Percentiles rank a stretch among this genome's conserved stretches.
Conservation (phyloP, 163 green algal species). For the Prototheca cutis region DNA sequence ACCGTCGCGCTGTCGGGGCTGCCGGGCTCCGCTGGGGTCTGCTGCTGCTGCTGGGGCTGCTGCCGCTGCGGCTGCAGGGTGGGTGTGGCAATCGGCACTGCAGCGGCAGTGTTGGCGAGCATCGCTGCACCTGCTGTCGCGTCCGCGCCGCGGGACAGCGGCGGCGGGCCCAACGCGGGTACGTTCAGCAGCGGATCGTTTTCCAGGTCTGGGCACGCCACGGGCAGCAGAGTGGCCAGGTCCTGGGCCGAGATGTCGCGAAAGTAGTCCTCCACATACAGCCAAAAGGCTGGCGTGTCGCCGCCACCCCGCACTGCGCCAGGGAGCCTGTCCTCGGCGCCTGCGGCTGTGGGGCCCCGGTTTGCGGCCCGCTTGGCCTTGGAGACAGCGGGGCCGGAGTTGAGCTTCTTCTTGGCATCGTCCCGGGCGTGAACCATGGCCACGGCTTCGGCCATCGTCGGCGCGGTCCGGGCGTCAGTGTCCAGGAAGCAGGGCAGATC, state of each 20-base stretch:
- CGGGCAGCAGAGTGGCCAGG: slow-evolving; percentile 36
- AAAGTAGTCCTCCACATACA: slow-evolving; percentile 63
- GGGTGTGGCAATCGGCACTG: background rate
- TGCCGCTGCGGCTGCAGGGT: too few relatives aligned
- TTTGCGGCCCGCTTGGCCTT: slow-evolving; percentile 24
- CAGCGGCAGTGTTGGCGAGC: too few relatives aligned
- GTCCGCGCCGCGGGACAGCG: too few relatives aligned
- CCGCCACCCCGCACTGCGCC: slow-evolving; percentile 20
- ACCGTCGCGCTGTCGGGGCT: background rate
- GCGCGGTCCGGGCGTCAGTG: slow-evolving; percentile 12
- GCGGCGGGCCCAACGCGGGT: slow-evolving; percentile 4
- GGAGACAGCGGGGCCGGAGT: slow-evolving; percentile 19
- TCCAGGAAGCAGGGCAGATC: slow-evolving; percentile 17
- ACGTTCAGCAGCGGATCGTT: slow-evolving; percentile 43
- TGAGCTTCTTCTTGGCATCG: slow-evolving; percentile 36
- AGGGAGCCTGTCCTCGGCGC: slow-evolving; percentile 17
- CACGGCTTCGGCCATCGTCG: slow-evolving; percentile 42
- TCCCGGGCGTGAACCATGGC: slow-evolving; percentile 32
- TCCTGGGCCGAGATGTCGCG: slow-evolving; percentile 56
- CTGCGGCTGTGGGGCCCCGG: slow-evolving; percentile 8
- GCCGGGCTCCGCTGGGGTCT: background rate
- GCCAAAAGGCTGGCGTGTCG: slow-evolving; percentile 38
- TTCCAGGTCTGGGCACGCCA: slow-evolving; percentile 18
- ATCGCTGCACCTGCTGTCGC: too few relatives aligned
- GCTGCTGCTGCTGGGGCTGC: too few relatives aligned